Evolutionary conservation across 345 rosid genomes (phyloP).

Genomic region (Sonneratia alba): DNA sequence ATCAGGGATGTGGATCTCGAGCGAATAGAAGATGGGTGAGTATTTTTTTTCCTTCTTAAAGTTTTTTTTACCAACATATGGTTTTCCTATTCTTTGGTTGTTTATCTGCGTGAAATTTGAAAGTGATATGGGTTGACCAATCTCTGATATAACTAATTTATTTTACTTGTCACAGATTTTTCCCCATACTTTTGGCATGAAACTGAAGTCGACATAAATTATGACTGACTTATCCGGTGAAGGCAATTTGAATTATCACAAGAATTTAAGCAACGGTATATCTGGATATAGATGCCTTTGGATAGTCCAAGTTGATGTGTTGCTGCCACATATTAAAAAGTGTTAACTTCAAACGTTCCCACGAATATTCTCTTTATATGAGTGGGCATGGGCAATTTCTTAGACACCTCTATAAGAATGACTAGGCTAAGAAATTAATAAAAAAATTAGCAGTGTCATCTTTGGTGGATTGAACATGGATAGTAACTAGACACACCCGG

Average conservation of each 20-base stretch:
- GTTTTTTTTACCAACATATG: neutral
- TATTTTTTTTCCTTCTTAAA: constrained; percentile 6
- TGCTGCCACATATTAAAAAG: neutral
- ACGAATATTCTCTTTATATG: neutral
- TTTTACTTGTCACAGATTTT: neutral
- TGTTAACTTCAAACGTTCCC: neutral
- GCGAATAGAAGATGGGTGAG: constrained; percentile 75
- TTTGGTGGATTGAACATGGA: neutral
- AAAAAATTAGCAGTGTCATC: neutral
- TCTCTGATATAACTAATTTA: neutral
- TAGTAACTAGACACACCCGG: neutral
- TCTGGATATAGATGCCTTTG: neutral
- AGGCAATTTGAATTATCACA: neutral
- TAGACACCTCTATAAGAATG: neutral
- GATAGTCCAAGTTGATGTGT: neutral
- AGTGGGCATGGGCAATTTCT: neutral
- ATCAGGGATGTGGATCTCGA: constrained; percentile 55
- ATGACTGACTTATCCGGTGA: neutral
- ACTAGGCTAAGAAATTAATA: neutral
- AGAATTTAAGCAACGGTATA: neutral
- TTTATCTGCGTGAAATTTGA: neutral
- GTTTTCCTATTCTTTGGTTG: neutral
- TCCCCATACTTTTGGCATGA: neutral
- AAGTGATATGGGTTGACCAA: neutral
- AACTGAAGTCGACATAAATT: neutral